Evolutionary conservation across 768 basidiomycete species (phyloP).

Genomic region (Rhizopogon vesiculosus): DNA sequence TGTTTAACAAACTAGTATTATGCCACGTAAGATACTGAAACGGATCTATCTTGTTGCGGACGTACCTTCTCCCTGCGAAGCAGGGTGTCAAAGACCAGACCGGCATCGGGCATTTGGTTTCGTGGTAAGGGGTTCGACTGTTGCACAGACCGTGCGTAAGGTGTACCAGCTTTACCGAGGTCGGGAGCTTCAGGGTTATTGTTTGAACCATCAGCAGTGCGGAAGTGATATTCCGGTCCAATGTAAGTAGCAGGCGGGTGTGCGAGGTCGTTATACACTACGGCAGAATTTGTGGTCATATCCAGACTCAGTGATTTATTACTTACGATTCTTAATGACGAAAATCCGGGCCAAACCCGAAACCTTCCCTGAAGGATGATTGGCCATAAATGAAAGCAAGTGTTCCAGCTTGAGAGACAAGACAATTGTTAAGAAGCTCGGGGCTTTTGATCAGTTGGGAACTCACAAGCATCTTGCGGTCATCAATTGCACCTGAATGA

Average conservation of each 20-base stretch:
- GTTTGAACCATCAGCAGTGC: conserved; percentile 69
- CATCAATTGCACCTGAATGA: conserved; percentile 63
- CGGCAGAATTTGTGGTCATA: background rate
- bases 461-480: conserved; percentile 70
- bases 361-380: conserved; percentile 43
- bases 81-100: conserved; percentile 76
- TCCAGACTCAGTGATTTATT: background rate
- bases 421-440: background rate
- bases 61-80: conserved; percentile 66
- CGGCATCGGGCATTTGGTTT: conserved; percentile 73
- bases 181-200: conserved; percentile 71
- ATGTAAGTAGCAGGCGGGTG: conserved; percentile 75
- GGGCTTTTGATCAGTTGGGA: background rate
- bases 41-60: background rate
- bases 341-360: conserved; percentile 34
- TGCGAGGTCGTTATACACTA: conserved; percentile 78
- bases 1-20: conserved; percentile 61
- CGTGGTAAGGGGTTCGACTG: conserved; percentile 58
- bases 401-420: conserved; percentile 59
- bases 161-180: conserved; percentile 73
- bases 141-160: conserved; percentile 83
- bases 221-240: conserved; percentile 58
- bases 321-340: conserved; percentile 53
- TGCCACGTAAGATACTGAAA: conserved; percentile 2
- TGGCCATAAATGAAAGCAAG: conserved; percentile 56